These are phyloP conservation scores for Xanthoconium stramineum DNA, from an alignment of 768 basidiomycete species.

Conservation along the genomic window DNA sequence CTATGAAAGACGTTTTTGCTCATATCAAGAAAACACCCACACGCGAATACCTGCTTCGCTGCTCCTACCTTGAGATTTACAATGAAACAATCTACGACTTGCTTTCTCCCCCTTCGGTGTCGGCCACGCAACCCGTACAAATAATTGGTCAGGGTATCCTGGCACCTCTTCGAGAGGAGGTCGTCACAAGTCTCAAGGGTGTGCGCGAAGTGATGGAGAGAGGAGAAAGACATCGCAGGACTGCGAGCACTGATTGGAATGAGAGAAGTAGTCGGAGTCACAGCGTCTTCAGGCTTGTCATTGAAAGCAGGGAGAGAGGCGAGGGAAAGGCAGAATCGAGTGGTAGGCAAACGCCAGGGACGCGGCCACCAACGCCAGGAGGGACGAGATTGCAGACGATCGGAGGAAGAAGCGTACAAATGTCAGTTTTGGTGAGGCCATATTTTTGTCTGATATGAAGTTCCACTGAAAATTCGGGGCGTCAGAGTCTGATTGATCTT, in stretches of 20 bases:
- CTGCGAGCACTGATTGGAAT: constrained; percentile 99
- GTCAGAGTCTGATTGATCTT: constrained; percentile 87
- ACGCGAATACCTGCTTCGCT: constrained; percentile 91
- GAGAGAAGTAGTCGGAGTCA: constrained; percentile 92
- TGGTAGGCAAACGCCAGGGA: constrained; percentile 53
- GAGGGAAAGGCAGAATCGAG: constrained; percentile 40
- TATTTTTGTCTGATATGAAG: not conserved
- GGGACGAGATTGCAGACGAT: constrained; percentile 68
- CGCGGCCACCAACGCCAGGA: constrained; percentile 48
- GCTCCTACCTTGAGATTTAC: constrained; percentile 97
- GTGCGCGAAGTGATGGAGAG: constrained; percentile 82
- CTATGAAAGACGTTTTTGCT: constrained; percentile 88
- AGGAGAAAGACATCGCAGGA: constrained; percentile 84
- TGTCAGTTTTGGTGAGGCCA: constrained; percentile 60
- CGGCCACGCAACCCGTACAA: constrained; percentile 59
- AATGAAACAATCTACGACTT: constrained; percentile 89
- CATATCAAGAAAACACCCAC: constrained; percentile 73
- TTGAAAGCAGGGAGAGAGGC: constrained; percentile 78
- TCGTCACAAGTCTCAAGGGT: constrained; percentile 85
- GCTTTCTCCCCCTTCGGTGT: constrained; percentile 64
- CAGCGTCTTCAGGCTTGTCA: constrained; percentile 89
- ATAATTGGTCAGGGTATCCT: constrained; percentile 71
- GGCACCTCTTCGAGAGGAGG: constrained; percentile 82
- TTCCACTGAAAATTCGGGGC: not conserved
- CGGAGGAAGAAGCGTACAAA: constrained; percentile 79